Base-by-base conservation (phyloP, 306 rosid species). In the Purshia tridentata region DNA sequence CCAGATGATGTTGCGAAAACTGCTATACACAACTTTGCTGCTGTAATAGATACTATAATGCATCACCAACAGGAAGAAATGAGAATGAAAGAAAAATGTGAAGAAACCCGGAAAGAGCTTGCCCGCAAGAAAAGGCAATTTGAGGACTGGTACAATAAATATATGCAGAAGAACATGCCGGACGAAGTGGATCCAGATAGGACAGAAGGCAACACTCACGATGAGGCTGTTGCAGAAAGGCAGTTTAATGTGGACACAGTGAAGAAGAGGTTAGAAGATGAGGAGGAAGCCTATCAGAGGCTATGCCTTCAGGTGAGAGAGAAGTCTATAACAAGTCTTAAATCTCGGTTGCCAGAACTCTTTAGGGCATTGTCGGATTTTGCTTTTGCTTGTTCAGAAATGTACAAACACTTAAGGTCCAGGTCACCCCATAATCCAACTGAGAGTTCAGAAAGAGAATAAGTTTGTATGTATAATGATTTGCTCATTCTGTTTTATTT, bases 131-230 rank as follows among this genome's bases (percentile, higher is more conserved):
- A 42, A 3, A 79, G 87, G 78, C 90, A 88, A 37, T 95, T 89
- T 62, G 82, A 84, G 10, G 99, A 95, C 45, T 95, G 98, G 99
- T 70, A 87, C 80, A 14, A 77, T 65, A 95, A 95, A 81, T 86
- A 95, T 61, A 55, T 22, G 81, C 82, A 91, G 72, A 81, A 70
- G 77, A 87, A 65, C 67, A 84, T 72, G 41, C 80, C 93, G 0
- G 89, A 75, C 22, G 88, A 83, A 13, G 41, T 23, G 14, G 96
- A 83, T 76, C 79, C 78, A 6, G 91, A 85, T 12, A 56, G 78
- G 66, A 47, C 82, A 18, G 93, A 76, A 60, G 91, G 75, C 45
- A 14, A 5, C 40, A 56, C 72, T 12, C 80, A 72, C 29, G 83
- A 80, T 19, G 87, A 81, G 6, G 22, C 66, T 52, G 48, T 95